Evolutionary conservation across 176 grass and related monocot species (phyloP).

Genomic region (Zoysia pacifica): DNA sequence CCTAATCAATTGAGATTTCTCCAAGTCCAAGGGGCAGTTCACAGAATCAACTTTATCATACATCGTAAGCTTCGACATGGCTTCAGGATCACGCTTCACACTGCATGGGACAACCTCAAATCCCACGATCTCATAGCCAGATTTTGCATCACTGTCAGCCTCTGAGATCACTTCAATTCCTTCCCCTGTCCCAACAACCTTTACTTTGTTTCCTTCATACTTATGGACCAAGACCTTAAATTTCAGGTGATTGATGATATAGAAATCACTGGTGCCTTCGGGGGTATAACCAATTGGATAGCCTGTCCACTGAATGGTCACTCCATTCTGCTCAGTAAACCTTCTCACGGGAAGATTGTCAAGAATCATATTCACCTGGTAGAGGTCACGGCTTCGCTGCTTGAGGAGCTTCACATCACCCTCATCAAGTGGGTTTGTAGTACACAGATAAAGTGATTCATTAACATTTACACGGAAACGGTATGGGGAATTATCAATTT

Average conservation of each 20-base stretch:
- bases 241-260: constrained; percentile 86
- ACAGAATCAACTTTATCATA: constrained; percentile 65
- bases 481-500: constrained; percentile 89
- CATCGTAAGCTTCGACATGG: constrained; percentile 65
- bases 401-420: constrained; percentile 68
- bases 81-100: constrained; percentile 63
- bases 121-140: constrained; percentile 82
- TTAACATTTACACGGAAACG: constrained; percentile 66
- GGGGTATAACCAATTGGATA: constrained; percentile 78
- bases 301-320: constrained; percentile 83
- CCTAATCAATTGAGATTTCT: constrained; percentile 70
- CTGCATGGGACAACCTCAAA: constrained; percentile 84
- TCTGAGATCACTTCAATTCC: constrained; percentile 75
- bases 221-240: constrained; percentile 87
- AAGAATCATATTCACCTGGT: constrained; percentile 92
- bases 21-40: constrained; percentile 69
- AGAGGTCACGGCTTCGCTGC: constrained; percentile 69
- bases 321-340: constrained; percentile 82
- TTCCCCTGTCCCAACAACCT: constrained; percentile 74
- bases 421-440: constrained; percentile 63
- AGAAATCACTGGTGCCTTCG: constrained; percentile 60
- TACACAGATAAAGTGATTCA: constrained; percentile 79
- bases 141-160: constrained; percentile 45
- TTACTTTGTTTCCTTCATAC: constrained; percentile 73
- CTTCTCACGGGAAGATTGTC: constrained; percentile 86